Evolutionary conservation across 768 basidiomycete species (phyloP).

Genomic region (Kwoniella europaea): DNA sequence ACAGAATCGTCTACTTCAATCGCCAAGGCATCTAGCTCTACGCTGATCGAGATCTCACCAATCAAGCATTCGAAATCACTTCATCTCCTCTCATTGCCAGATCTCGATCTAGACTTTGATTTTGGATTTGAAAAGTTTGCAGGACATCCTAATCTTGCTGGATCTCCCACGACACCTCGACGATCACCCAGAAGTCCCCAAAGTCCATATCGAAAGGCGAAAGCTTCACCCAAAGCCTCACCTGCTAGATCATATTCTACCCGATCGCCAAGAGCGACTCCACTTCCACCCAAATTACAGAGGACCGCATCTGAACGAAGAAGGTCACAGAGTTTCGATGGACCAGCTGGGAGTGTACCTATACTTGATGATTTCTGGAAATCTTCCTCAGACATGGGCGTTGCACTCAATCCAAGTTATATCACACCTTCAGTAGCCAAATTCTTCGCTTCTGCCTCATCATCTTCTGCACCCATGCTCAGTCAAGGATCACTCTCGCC

Average conservation of each 20-base stretch:
- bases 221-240: conserved; percentile 5
- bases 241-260: conserved; percentile 16
- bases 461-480: conserved; percentile 29
- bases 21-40: conserved; percentile 5
- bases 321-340: conserved; percentile 47
- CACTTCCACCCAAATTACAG: conserved; percentile 7
- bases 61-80: conserved; percentile 47
- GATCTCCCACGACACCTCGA: conserved; percentile 42
- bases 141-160: conserved; percentile 16
- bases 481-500: conserved; percentile 21
- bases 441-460: conserved; percentile 26
- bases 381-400: conserved; percentile 18
- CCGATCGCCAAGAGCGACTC: conserved; percentile 13
- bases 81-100: conserved; percentile 53
- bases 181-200: conserved; percentile 31
- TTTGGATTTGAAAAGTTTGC: conserved; percentile 45
- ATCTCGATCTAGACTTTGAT: conserved; percentile 53
- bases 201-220: conserved; percentile 14
- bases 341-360: conserved; percentile 18
- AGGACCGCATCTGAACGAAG: conserved; percentile 33
- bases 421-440: conserved; percentile 25
- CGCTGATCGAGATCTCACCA: conserved; percentile 13
- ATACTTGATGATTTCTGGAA: conserved; percentile 41
- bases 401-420: conserved; percentile 11
- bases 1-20: conserved; percentile 17